These are phyloP conservation scores for Ambrosiella cleistominuta DNA, from an alignment of 2,329 filamentous ascomycete species.

Conservation along the genomic window DNA sequence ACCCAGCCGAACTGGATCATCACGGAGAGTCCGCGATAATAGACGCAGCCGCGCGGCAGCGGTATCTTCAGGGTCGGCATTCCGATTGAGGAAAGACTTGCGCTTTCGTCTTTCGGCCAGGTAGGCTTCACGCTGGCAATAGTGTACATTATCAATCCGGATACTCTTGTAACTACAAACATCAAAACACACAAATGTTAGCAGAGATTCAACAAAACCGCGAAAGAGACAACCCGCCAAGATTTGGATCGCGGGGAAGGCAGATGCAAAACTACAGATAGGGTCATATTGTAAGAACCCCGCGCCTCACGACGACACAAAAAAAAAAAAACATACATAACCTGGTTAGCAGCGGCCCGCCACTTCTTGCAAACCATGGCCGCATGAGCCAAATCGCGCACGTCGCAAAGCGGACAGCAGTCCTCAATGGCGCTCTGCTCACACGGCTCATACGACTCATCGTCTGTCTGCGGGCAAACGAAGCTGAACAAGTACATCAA, in stretches of 20 bases:
- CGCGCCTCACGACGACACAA: not conserved
- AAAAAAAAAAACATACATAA: slow-evolving; percentile 38
- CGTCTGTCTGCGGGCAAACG: slow-evolving; percentile 66
- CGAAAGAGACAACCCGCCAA: too few relatives aligned
- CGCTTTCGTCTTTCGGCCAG: slow-evolving; percentile 65
- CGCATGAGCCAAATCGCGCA: slow-evolving; percentile 72
- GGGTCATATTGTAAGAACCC: too few relatives aligned
- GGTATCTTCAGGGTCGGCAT: slow-evolving; percentile 65
- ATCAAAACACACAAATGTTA: not conserved
- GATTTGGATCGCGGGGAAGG: too few relatives aligned
- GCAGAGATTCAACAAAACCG: not conserved
- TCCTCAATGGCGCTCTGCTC: slow-evolving; percentile 64
- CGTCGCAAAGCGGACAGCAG: slow-evolving; percentile 83
- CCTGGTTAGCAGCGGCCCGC: slow-evolving; percentile 33
- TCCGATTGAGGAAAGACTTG: slow-evolving; percentile 53
- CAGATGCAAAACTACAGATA: too few relatives aligned
- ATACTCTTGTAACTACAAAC: slow-evolving; percentile 61
- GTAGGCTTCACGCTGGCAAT: slow-evolving; percentile 72
- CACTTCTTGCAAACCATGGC: slow-evolving; percentile 57
- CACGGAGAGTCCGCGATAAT: slow-evolving; percentile 65
- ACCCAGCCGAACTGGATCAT: slow-evolving; percentile 52
- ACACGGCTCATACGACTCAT: slow-evolving; percentile 63
- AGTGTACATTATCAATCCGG: slow-evolving; percentile 85
- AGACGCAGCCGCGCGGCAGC: slow-evolving; percentile 59
- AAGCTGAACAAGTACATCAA: slow-evolving; percentile 61